Conservation (phyloP, 148 eudicot genomes). For the Silene latifolia region DNA sequence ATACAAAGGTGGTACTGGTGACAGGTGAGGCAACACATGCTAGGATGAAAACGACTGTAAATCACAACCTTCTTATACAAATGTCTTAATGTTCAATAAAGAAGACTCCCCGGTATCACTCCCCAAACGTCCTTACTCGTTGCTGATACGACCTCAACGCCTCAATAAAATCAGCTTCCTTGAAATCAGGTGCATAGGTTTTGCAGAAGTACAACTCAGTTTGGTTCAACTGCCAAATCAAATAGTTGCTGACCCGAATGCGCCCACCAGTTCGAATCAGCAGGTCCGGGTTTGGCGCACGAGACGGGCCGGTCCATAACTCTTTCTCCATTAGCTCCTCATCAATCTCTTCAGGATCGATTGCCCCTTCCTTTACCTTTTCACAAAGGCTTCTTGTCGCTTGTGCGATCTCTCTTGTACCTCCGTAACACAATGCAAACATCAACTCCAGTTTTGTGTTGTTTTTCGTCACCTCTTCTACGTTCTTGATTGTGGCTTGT, state of each 20-base stretch:
- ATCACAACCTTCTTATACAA: too few relatives aligned
- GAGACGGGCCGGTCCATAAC: background rate
- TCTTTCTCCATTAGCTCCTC: slow-evolving; percentile 5
- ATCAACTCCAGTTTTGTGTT: background rate
- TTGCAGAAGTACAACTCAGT: slow-evolving; percentile 12
- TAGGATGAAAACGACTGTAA: too few relatives aligned
- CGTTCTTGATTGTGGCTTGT: background rate
- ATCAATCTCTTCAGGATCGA: slow-evolving; percentile 15
- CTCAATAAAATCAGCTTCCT: slow-evolving; percentile 3
- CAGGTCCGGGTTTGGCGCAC: slow-evolving; percentile 11
- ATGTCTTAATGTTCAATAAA: too few relatives aligned
- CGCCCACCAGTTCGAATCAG: slow-evolving; percentile 18
- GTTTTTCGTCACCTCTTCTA: slow-evolving; percentile 8
- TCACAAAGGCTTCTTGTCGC: slow-evolving; percentile 12
- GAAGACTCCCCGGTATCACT: background rate
- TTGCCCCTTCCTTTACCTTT: slow-evolving; percentile 8
- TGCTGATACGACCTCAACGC: slow-evolving; percentile 7
- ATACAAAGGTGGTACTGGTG: background rate
- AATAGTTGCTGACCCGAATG: slow-evolving; percentile 12
- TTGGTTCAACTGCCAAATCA: slow-evolving; percentile 15
- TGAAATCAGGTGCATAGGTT: slow-evolving; percentile 9
- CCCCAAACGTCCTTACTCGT: slow-evolving; percentile 12
- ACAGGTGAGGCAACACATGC: background rate
- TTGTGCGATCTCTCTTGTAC: slow-evolving; percentile 11
- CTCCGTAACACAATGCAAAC: slow-evolving; percentile 15